phyloP scores from a whole-genome alignment of 2,329 filamentous ascomycete genomes.

The Cryphonectria parasitica region DNA sequence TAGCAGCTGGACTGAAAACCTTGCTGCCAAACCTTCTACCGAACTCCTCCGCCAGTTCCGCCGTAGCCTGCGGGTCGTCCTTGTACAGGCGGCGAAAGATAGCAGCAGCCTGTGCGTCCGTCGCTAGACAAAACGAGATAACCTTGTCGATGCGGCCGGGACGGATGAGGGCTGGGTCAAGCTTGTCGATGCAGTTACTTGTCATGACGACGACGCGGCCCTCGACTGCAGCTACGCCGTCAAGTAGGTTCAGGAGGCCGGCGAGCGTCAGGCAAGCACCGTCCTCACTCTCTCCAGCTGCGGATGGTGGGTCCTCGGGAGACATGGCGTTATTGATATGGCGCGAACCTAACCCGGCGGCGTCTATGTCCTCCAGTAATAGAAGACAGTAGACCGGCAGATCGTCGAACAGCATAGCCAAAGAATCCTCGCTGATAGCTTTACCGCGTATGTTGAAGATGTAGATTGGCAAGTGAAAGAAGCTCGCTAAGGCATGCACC shows the following conservation, averaged over 20 bases:
- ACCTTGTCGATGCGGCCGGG: background rate
- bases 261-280: background rate
- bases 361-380: background rate
- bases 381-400: background rate
- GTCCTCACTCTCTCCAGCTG: background rate
- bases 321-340: background rate
- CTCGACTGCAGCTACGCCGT: background rate
- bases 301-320: background rate
- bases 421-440: background rate
- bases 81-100: background rate
- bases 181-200: background rate
- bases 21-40: background rate
- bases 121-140: background rate
- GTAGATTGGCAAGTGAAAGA: background rate
- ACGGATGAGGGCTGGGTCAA: background rate
- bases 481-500: background rate
- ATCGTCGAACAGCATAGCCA: background rate
- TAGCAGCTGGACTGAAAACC: background rate
- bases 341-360: background rate
- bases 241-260: background rate
- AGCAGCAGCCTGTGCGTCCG: background rate
- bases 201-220: background rate
- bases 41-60: background rate
- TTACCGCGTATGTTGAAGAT: background rate
- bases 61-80: background rate